These are phyloP conservation scores for Plasmodium inui DNA, from an alignment of 169 alveolate genomes.

Conservation along the genomic window DNA sequence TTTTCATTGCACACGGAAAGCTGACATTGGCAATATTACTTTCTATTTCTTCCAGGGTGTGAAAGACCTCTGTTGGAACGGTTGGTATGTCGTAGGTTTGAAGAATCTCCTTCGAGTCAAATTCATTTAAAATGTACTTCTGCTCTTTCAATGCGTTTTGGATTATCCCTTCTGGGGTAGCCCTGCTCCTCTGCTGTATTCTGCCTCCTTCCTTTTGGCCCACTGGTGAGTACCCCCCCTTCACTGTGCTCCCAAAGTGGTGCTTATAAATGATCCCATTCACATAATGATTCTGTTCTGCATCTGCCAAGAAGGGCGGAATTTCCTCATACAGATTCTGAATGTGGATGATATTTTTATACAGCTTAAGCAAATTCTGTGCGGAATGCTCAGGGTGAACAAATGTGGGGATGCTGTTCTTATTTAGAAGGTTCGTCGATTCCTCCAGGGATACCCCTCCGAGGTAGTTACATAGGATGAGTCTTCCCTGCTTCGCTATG, in stretches of 20 bases:
- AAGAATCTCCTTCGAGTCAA: conserved; percentile 77
- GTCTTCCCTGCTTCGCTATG: neutral
- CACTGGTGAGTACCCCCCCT: neutral
- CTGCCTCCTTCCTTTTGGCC: neutral
- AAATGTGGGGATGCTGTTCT: conserved; percentile 80
- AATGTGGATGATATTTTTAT: conserved; percentile 40
- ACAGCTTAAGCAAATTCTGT: conserved; percentile 36
- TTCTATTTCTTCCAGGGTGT: conserved; percentile 61
- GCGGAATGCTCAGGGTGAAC: conserved; percentile 83
- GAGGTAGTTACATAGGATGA: conserved; percentile 76
- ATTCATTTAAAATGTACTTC: conserved; percentile 69
- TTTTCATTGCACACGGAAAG: conserved; percentile 82
- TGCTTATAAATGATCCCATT: conserved; percentile 20
- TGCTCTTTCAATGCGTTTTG: conserved; percentile 51
- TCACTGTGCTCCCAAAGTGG: neutral
- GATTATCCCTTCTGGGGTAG: conserved; percentile 30
- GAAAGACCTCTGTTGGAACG: conserved; percentile 60
- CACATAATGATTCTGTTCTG: conserved; percentile 21
- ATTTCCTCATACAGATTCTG: conserved; percentile 55
- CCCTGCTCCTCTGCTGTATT: neutral
- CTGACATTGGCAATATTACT: neutral
- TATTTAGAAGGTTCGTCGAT: conserved; percentile 78
- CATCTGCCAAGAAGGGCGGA: conserved; percentile 1
- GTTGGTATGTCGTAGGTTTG: conserved; percentile 75
- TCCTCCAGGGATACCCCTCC: conserved; percentile 84